Conservation (phyloP, 805 yeast genomes). For the Brettanomyces bruxellensis region DNA sequence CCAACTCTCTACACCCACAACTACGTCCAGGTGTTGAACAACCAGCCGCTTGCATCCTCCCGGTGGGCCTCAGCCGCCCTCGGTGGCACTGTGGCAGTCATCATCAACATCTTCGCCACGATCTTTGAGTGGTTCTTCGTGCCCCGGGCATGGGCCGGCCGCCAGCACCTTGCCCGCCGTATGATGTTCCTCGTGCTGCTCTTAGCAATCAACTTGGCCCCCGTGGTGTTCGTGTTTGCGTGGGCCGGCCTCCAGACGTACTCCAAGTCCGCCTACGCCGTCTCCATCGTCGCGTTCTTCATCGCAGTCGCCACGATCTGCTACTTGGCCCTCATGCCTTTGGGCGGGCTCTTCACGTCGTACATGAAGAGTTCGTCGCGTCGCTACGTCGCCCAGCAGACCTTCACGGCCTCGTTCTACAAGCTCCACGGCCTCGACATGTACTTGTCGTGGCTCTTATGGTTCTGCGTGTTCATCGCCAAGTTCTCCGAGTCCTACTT, state of each 20-base stretch:
- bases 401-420: constrained; percentile 88
- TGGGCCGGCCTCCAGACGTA: constrained; percentile 60
- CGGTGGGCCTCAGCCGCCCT: constrained; percentile 89
- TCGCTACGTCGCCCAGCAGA: constrained; percentile 85
- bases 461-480: constrained; percentile 85
- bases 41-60: constrained; percentile 83
- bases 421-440: constrained; percentile 78
- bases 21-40: constrained; percentile 74
- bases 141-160: constrained; percentile 98
- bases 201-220: constrained; percentile 68
- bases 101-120: constrained; percentile 81
- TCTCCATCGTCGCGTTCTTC: constrained; percentile 82
- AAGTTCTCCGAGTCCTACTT: constrained; percentile 86
- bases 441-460: constrained; percentile 92
- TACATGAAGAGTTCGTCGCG: constrained; percentile 83
- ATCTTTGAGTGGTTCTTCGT: constrained; percentile 91
- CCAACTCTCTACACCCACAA: constrained; percentile 84
- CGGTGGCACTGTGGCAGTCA: constrained; percentile 82
- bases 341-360: constrained; percentile 92
- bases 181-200: constrained; percentile 63
- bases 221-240: constrained; percentile 77
- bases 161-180: constrained; percentile 90
- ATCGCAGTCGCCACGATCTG: constrained; percentile 76
- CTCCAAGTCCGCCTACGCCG: constrained; percentile 66
- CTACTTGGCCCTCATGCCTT: constrained; percentile 90